Percentiles rank a stretch among this genome's conserved stretches.
Conservation (phyloP, 352 stramenopile genomes). For the Discostella stelligera region DNA sequence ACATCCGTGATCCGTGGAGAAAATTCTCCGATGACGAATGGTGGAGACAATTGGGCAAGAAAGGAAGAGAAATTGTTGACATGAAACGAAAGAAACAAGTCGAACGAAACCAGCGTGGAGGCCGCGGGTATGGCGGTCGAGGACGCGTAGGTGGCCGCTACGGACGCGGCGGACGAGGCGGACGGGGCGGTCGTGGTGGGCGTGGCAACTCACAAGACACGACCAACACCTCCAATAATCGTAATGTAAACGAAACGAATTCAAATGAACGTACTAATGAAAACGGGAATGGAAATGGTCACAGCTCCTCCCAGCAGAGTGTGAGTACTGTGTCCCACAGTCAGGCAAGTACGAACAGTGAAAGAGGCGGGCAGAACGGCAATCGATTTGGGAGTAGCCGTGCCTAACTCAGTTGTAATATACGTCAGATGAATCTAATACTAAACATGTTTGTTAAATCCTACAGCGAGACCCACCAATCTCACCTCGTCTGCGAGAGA, state of each 20-base stretch:
- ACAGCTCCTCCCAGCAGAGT: constrained; percentile 2
- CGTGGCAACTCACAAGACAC: neutral
- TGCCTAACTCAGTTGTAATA: too few species aligned
- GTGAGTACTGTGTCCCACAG: neutral
- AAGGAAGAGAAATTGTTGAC: neutral
- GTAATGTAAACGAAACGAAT: too few species aligned
- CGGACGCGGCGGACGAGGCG: constrained; percentile 1
- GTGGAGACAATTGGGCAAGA: neutral
- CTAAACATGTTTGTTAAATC: too few species aligned
- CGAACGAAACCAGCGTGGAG: too few species aligned
- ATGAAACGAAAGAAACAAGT: constrained; percentile 1
- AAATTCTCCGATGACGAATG: constrained; percentile 5
- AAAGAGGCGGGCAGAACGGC: too few species aligned
- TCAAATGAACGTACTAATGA: too few species aligned
- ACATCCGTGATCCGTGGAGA: neutral
- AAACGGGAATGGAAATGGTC: too few species aligned
- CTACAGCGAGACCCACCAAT: too few species aligned
- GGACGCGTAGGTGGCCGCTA: neutral
- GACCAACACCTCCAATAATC: too few species aligned
- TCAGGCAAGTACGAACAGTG: neutral
- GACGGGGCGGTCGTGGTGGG: neutral
- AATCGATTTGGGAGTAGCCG: neutral
- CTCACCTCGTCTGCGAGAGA: too few species aligned
- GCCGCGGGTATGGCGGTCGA: too few species aligned
- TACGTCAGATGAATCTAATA: too few species aligned